Percentiles rank a stretch among this genome's conserved stretches.
phyloP scores from a whole-genome alignment of 108 stramenopile genomes.

The Stephanodiscus minutulus region DNA sequence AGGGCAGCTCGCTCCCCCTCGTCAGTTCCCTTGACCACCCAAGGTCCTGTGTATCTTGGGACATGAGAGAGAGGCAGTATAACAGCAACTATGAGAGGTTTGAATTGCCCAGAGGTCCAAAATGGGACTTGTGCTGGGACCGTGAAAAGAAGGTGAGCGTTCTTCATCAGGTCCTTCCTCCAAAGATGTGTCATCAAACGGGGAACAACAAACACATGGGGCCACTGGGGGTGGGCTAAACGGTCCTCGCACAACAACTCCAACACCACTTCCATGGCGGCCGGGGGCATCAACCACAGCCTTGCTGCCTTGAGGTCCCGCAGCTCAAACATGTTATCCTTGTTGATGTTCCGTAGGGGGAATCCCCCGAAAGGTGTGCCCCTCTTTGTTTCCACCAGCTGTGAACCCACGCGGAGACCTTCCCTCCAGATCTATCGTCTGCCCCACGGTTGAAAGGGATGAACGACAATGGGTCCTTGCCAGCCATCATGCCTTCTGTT shows the following conservation, averaged over 20 bases:
- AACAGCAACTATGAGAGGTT: constrained; percentile 24
- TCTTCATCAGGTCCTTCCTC: constrained; percentile 22
- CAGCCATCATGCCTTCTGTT: constrained; percentile 47
- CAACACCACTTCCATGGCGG: constrained; percentile 11
- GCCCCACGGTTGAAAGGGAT: constrained; percentile 18
- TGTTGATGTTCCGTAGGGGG: not conserved
- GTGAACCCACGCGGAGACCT: constrained; percentile 5
- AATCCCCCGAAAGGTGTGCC: not conserved
- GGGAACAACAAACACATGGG: constrained; percentile 33
- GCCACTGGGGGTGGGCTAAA: constrained; percentile 23
- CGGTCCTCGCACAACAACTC: too few species aligned
- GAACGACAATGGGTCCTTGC: constrained; percentile 7
- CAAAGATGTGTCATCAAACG: too few species aligned
- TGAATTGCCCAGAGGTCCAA: constrained; percentile 16
- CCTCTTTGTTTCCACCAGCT: constrained; percentile 9
- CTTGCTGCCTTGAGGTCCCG: constrained; percentile 12
- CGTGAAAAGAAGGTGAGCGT: constrained; percentile 18
- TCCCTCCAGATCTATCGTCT: not conserved
- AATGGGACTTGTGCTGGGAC: not conserved
- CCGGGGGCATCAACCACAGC: constrained; percentile 9
- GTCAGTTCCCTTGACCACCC: constrained; percentile 4
- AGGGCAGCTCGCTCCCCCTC: not conserved
- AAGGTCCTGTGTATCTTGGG: constrained; percentile 27
- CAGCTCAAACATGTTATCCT: constrained; percentile 17
- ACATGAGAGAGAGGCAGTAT: constrained; percentile 43